Percentiles rank a stretch among this genome's conserved stretches.
phyloP scores from a whole-genome alignment of 2,329 filamentous ascomycete species.

The Mycosphaerella sp. region DNA sequence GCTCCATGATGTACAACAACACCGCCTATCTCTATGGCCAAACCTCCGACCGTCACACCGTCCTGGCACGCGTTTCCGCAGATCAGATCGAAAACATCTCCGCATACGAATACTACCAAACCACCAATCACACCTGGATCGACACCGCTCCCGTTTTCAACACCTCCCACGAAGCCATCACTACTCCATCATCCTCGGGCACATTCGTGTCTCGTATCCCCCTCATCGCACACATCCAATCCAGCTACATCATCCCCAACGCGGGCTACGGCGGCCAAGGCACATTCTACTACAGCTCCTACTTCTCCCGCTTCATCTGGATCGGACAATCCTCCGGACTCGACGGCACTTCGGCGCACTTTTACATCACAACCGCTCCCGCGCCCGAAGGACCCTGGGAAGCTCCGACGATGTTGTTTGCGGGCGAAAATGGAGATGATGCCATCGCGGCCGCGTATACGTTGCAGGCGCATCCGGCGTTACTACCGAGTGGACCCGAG shows the following conservation, averaged over 20 bases:
- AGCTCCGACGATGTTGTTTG: constrained; percentile 18
- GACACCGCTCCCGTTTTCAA: constrained; percentile 14
- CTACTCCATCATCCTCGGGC: background rate
- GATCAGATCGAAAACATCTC: constrained; percentile 18
- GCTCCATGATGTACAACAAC: constrained; percentile 14
- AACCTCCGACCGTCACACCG: constrained; percentile 11
- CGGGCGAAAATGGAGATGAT: constrained; percentile 18
- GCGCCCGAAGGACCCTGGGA: constrained; percentile 31
- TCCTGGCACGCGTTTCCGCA: constrained; percentile 19
- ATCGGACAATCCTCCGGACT: constrained; percentile 23
- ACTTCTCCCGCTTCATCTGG: constrained; percentile 28
- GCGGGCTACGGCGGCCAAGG: constrained; percentile 27
- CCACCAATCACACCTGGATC: constrained; percentile 17
- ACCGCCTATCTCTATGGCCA: constrained; percentile 24
- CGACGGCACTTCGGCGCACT: constrained; percentile 18
- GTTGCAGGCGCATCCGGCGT: constrained; percentile 22
- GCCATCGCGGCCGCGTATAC: constrained; percentile 14
- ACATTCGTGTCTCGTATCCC: background rate
- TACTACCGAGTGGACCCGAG: constrained; percentile 10
- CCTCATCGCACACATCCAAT: background rate
- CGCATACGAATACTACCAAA: constrained; percentile 22
- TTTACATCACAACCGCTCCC: constrained; percentile 28
- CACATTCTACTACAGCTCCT: constrained; percentile 28
- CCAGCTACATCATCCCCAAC: constrained; percentile 21
- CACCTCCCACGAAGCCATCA: constrained; percentile 1